These are phyloP conservation scores for Solanum pinnatisectum DNA, from an alignment of 257 asterid genomes.

Conservation along the genomic window DNA sequence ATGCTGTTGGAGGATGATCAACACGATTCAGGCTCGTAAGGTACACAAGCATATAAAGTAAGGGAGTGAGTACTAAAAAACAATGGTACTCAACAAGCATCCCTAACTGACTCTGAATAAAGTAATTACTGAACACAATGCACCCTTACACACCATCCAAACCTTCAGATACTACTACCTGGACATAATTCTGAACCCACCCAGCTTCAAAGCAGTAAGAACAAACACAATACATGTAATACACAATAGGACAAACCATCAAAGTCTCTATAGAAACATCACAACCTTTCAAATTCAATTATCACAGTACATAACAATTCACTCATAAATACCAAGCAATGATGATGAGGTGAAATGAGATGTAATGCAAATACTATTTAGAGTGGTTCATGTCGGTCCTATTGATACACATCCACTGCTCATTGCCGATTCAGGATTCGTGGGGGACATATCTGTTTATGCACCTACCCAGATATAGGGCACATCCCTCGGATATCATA, in stretches of 20 bases:
- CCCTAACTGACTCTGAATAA: neutral
- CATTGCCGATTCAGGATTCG: neutral
- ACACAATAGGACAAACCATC: neutral
- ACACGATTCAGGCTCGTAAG: too few relatives aligned
- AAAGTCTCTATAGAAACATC: neutral
- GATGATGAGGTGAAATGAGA: neutral
- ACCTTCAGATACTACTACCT: neutral
- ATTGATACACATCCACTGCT: neutral
- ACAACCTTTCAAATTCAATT: neutral
- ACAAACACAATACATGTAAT: neutral
- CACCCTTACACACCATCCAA: neutral
- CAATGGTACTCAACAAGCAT: neutral
- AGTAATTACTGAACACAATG: neutral
- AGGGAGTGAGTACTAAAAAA: too few relatives aligned
- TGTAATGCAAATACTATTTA: too few relatives aligned
- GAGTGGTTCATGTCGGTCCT: neutral
- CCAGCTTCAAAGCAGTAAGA: too few relatives aligned
- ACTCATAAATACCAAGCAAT: neutral
- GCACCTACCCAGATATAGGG: too few relatives aligned
- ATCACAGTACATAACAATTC: neutral
- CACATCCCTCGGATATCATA: too few relatives aligned
- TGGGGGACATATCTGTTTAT: too few relatives aligned
- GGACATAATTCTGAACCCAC: too few relatives aligned
- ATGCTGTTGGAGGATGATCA: too few relatives aligned
- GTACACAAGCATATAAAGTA: too few relatives aligned